A percentile compares a stretch with the other conserved stretches of the same genome.
phyloP scores from a whole-genome alignment of 1,284 basidiomycete species.

The Sanghuangporus sanghuang region DNA sequence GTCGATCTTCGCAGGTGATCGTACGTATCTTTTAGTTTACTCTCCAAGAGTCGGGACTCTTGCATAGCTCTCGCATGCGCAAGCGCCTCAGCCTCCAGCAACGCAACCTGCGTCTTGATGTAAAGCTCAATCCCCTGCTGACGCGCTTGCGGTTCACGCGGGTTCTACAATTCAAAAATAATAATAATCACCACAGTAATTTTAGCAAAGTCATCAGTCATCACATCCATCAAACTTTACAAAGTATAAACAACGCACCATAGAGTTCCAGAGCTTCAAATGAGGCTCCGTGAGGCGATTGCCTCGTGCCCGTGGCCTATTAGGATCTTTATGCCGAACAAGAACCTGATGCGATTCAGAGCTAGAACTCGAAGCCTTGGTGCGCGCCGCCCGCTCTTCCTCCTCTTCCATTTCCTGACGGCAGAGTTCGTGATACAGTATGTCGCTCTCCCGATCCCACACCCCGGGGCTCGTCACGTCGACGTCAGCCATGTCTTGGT shows the following conservation, averaged over 20 bases:
- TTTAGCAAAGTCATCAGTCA: background rate
- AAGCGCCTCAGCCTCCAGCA: conserved; percentile 70
- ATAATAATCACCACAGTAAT: no score
- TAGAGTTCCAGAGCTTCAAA: conserved; percentile 81
- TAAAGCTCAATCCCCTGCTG: conserved; percentile 68
- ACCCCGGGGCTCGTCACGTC: conserved; percentile 80
- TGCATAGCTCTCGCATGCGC: conserved; percentile 72
- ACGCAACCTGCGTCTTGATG: conserved; percentile 61
- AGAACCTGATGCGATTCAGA: conserved; percentile 26
- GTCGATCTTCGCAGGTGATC: conserved; percentile 70
- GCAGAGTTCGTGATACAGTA: conserved; percentile 73
- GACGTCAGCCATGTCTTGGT: conserved; percentile 97
- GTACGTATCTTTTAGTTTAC: conserved; percentile 70
- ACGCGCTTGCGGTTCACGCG: conserved; percentile 71
- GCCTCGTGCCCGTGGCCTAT: conserved; percentile 58
- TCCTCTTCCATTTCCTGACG: conserved; percentile 24
- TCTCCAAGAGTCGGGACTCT: conserved; percentile 70
- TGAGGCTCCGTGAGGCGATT: conserved; percentile 73
- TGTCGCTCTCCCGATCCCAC: conserved; percentile 92
- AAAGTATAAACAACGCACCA: conserved; percentile 48
- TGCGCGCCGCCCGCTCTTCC: conserved; percentile 4
- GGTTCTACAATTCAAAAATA: conserved; percentile 49
- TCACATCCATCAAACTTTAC: conserved; percentile 13
- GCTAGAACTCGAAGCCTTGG: conserved; percentile 11
- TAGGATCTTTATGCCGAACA: conserved; percentile 40